phyloP scores from a whole-genome alignment of 306 rosid genomes.

The Heteromeles arbutifolia region DNA sequence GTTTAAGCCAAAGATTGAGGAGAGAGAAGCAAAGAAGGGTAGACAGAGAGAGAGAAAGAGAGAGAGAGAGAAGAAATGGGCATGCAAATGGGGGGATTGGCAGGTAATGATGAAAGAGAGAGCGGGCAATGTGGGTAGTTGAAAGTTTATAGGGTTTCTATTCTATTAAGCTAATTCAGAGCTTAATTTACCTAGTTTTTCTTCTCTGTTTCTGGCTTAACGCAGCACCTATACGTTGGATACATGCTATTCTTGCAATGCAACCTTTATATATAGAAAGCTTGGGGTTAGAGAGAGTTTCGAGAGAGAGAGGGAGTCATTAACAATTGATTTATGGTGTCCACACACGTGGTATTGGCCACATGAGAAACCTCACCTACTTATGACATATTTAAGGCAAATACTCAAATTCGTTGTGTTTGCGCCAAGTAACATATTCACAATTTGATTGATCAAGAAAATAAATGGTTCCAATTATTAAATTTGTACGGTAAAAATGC shows the following conservation, averaged over 20 bases:
- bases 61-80: neutral
- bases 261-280: conserved; percentile 26
- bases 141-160: neutral
- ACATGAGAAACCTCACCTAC: neutral
- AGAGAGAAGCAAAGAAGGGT: conserved; percentile 17
- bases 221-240: conserved; percentile 1
- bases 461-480: neutral
- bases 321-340: neutral
- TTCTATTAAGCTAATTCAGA: neutral
- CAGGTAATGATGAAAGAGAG: conserved; percentile 35
- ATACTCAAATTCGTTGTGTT: no score
- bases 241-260: conserved; percentile 39
- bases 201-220: neutral
- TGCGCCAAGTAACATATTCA: no score
- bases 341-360: neutral
- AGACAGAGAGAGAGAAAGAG: conserved; percentile 5
- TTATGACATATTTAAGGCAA: neutral
- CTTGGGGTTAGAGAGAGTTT: neutral
- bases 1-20: conserved; percentile 17
- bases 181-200: neutral
- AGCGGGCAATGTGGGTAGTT: conserved; percentile 34
- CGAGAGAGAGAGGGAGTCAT: neutral
- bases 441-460: neutral
- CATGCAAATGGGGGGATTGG: conserved; percentile 17
- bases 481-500: neutral